Base-by-base conservation (phyloP, 331 rosid species). In the Telfairia occidentalis region DNA sequence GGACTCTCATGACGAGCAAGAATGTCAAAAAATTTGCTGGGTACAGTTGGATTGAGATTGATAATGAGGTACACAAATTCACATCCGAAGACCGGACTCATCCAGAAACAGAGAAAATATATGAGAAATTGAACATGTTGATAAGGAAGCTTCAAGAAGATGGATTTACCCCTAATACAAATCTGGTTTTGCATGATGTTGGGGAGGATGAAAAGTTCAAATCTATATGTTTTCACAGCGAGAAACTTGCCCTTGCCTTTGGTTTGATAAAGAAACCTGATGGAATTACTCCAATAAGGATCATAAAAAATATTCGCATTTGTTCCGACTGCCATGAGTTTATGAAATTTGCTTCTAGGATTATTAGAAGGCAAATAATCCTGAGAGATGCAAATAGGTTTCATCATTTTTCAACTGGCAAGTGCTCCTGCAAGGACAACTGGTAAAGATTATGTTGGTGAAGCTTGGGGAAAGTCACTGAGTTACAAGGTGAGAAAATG, bases 31-130 rank as follows among this genome's bases (percentile, higher is more conserved):
- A 80, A 30, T 49, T 48, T 48, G 57, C 83, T 46, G 80, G 73
- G 23, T 76, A 70, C 29, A 81, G 83, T 76, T 81, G 80, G 83
- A 81, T 81, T 76, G 80, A 81, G 60, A 71, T 81, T 37, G 83
- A 76, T 0, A 76, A 71, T 59, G 63, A 46, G 49, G 67, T 81
- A n/a, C 74, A 60, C 54, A 76, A 71, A 71, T 81, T 81, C 46
- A 57, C 65, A 60, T 76, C 83, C 2, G 80, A 76, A 50, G 83
- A 81, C 32, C 66, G 61, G n/a, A 32, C 61, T 24, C 83, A 81
- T 76, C 80, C 74, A 26, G 81, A 76, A 72, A 71, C 78, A 5
- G 60, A 71, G 40, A 6, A 71, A 19, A 81, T 81, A 43, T 81
- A 81, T 18, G 42, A 46, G 42, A 71, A 81, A 34, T 61, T 77